Evolutionary conservation across 2,329 filamentous ascomycete genomes (phyloP).

Genomic region (Epichloe sibirici): DNA sequence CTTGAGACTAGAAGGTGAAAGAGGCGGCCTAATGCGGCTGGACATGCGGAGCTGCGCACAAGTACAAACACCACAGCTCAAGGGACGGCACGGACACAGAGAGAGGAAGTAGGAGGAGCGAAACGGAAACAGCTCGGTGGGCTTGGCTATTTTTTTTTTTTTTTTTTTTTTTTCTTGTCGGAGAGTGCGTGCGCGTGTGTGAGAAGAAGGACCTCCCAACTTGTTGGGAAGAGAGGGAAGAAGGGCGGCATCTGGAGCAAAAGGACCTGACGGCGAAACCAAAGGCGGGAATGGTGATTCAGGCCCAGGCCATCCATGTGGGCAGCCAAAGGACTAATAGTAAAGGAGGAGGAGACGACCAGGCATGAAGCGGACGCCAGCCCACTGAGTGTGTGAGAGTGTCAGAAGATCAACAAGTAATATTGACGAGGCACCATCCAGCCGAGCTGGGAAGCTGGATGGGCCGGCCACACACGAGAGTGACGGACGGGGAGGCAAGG

Average conservation of each 20-base stretch:
- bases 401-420: constrained; percentile 1
- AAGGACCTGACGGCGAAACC: not conserved
- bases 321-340: not conserved
- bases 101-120: not conserved
- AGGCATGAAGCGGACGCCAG: constrained; percentile 3
- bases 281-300: constrained; percentile 5
- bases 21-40: not conserved
- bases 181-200: not conserved
- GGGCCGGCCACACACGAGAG: constrained; percentile 2
- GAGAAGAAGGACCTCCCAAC: constrained; percentile 1
- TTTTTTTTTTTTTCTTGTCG: not conserved
- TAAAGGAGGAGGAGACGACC: not conserved
- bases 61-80: constrained; percentile 3
- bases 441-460: not conserved
- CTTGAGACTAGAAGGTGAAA: not conserved
- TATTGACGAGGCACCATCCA: constrained; percentile 1
- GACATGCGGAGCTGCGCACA: constrained; percentile 1
- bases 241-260: not conserved
- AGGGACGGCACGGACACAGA: constrained; percentile 4
- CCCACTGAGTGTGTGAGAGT: not conserved
- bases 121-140: not conserved
- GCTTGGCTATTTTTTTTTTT: not conserved
- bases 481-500: not conserved
- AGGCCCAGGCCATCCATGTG: not conserved
- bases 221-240: not conserved